Conservation (phyloP, 2,329 filamentous ascomycete genomes). For the Alternaria brassicicola region DNA sequence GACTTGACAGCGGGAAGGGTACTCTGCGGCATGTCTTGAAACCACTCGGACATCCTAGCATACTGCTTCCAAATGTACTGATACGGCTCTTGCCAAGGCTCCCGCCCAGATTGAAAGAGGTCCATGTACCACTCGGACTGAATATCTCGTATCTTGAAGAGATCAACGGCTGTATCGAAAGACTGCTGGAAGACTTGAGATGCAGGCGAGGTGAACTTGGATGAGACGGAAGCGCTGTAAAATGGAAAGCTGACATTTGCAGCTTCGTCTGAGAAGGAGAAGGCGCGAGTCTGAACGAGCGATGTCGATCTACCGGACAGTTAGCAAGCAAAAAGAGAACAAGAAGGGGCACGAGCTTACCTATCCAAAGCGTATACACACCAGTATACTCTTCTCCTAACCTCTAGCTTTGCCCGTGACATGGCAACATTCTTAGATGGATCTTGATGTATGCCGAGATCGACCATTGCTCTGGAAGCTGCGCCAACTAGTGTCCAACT, state of each 20-base stretch:
- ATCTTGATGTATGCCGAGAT: slow-evolving; percentile 92
- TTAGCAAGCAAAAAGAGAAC: neutral
- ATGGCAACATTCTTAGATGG: slow-evolving; percentile 72
- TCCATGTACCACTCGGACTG: slow-evolving; percentile 91
- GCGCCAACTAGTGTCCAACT: slow-evolving; percentile 94
- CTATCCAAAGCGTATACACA: slow-evolving; percentile 89
- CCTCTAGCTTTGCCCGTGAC: slow-evolving; percentile 73
- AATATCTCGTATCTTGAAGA: slow-evolving; percentile 82
- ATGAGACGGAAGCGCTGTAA: slow-evolving; percentile 43
- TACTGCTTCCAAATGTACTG: slow-evolving; percentile 78
- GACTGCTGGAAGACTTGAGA: slow-evolving; percentile 61
- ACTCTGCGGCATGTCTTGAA: slow-evolving; percentile 71
- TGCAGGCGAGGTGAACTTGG: slow-evolving; percentile 55
- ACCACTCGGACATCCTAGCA: slow-evolving; percentile 80
- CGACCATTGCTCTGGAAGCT: slow-evolving; percentile 83
- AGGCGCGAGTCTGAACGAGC: slow-evolving; percentile 83
- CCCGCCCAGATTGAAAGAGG: slow-evolving; percentile 78
- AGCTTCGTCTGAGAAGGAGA: slow-evolving; percentile 92
- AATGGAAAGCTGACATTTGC: slow-evolving; percentile 79
- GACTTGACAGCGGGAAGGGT: slow-evolving; percentile 70
- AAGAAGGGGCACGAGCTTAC: slow-evolving; percentile 50
- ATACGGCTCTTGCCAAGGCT: slow-evolving; percentile 70
- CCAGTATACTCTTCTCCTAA: slow-evolving; percentile 84
- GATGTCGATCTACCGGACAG: slow-evolving; percentile 71
- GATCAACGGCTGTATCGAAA: slow-evolving; percentile 73